These are phyloP conservation scores for Rhododendron williamsianum DNA, from an alignment of 148 eudicot genomes.

Conservation along the genomic window DNA sequence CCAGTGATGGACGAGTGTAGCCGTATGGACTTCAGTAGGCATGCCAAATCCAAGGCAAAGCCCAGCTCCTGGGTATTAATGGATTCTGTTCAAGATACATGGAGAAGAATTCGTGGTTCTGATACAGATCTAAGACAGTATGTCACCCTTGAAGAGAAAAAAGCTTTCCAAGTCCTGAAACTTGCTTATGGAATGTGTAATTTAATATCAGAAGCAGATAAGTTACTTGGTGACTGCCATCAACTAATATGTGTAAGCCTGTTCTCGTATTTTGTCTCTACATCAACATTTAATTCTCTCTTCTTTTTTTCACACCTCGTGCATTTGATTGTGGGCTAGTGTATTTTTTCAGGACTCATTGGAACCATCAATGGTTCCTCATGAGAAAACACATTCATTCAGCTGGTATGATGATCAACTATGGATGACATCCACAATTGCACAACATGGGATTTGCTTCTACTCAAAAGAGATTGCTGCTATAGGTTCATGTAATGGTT, in stretches of 20 bases:
- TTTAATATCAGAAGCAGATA: constrained; percentile 73
- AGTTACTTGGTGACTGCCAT: constrained; percentile 59
- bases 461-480: constrained; percentile 53
- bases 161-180: constrained; percentile 35
- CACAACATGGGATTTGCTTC: constrained; percentile 73
- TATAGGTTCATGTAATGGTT: constrained; percentile 37
- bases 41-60: constrained; percentile 30
- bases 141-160: constrained; percentile 44
- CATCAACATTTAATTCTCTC: neutral
- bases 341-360: constrained; percentile 46
- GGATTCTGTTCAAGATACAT: constrained; percentile 59
- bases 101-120: constrained; percentile 55
- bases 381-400: constrained; percentile 43
- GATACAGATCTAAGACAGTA: constrained; percentile 42
- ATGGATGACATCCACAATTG: constrained; percentile 54
- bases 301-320: constrained; percentile 4
- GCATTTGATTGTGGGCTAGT: constrained; percentile 8
- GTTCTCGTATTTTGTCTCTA: neutral
- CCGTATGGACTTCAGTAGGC: constrained; percentile 59
- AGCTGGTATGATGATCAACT: constrained; percentile 63
- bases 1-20: constrained; percentile 89
- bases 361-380: constrained; percentile 30
- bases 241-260: constrained; percentile 35
- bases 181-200: constrained; percentile 50
- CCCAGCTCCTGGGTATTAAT: constrained; percentile 15